Evolutionary conservation across 106 monocot species (phyloP).

Genomic region (Triglochin maritima): DNA sequence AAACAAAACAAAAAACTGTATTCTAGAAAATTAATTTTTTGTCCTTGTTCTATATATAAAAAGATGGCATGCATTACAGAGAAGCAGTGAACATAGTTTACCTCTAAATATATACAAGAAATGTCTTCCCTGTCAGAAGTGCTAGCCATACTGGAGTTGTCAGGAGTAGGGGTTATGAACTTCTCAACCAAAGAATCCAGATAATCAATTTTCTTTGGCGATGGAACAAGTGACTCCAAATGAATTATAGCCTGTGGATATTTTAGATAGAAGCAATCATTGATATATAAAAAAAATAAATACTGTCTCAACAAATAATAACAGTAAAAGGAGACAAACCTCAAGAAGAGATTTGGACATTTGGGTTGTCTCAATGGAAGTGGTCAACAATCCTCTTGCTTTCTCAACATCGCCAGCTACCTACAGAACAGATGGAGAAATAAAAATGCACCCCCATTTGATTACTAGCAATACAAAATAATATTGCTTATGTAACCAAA

Average conservation of each 20-base stretch:
- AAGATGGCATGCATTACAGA: background rate
- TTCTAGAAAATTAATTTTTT: too few relatives aligned
- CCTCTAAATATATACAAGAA: conserved; percentile 89
- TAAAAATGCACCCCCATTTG: background rate
- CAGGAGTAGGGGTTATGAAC: conserved; percentile 49
- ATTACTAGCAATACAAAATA: background rate
- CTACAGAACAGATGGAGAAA: conserved; percentile 17
- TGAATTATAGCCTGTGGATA: conserved; percentile 68
- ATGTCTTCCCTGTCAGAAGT: conserved; percentile 69
- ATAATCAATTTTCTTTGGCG: conserved; percentile 58
- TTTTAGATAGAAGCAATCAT: background rate
- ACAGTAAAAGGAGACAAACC: conserved; percentile 22
- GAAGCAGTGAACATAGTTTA: conserved; percentile 14
- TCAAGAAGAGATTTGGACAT: conserved; percentile 69
- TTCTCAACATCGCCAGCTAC: conserved; percentile 65
- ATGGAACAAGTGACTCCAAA: conserved; percentile 64
- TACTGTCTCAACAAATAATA: conserved; percentile 3
- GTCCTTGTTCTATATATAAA: background rate
- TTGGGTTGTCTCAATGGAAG: conserved; percentile 33
- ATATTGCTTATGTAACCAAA: background rate
- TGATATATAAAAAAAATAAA: background rate
- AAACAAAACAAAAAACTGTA: too few relatives aligned
- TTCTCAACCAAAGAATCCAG: conserved; percentile 89
- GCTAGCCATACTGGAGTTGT: conserved; percentile 38
- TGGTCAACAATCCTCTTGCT: conserved; percentile 56